phyloP scores from a whole-genome alignment of 768 basidiomycete genomes.

The Phanerochaete sordida region DNA sequence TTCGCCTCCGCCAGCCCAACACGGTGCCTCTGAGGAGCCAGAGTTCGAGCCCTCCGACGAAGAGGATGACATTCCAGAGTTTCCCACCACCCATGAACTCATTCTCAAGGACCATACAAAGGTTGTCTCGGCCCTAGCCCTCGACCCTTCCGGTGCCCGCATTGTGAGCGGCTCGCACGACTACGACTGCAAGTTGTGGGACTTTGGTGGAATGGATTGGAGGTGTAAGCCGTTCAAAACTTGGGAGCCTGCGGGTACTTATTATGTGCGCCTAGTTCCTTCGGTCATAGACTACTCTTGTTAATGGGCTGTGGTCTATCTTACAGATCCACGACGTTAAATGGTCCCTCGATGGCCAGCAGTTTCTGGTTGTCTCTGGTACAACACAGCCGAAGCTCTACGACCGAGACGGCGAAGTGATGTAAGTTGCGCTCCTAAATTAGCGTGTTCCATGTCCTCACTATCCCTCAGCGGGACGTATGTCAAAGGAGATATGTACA shows the following conservation, averaged over 20 bases:
- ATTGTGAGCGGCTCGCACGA: slow-evolving; percentile 91
- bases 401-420: slow-evolving; percentile 89
- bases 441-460: not conserved
- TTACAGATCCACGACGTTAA: slow-evolving; percentile 84
- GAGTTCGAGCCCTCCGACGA: slow-evolving; percentile 34
- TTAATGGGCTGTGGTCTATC: not conserved
- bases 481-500: slow-evolving; percentile 96
- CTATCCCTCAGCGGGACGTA: slow-evolving; percentile 54
- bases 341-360: slow-evolving; percentile 84
- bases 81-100: slow-evolving; percentile 91
- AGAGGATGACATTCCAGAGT: slow-evolving; percentile 52
- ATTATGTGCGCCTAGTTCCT: slow-evolving; percentile 56
- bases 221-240: slow-evolving; percentile 92
- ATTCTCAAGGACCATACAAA: slow-evolving; percentile 93
- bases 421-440: slow-evolving; percentile 48
- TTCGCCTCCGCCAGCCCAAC: slow-evolving; percentile 16
- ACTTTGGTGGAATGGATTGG: slow-evolving; percentile 96
- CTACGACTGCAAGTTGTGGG: slow-evolving; percentile 98
- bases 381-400: slow-evolving; percentile 86
- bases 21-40: slow-evolving; percentile 22
- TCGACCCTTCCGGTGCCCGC: slow-evolving; percentile 94
- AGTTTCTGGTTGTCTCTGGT: slow-evolving; percentile 85
- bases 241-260: slow-evolving; percentile 93
- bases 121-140: slow-evolving; percentile 86
- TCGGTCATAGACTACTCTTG: slow-evolving; percentile 6